A percentile compares a stretch with the other conserved stretches of the same genome.
Conservation (phyloP, 495 filamentous ascomycete genomes). For the Penicillium flavigenum region DNA sequence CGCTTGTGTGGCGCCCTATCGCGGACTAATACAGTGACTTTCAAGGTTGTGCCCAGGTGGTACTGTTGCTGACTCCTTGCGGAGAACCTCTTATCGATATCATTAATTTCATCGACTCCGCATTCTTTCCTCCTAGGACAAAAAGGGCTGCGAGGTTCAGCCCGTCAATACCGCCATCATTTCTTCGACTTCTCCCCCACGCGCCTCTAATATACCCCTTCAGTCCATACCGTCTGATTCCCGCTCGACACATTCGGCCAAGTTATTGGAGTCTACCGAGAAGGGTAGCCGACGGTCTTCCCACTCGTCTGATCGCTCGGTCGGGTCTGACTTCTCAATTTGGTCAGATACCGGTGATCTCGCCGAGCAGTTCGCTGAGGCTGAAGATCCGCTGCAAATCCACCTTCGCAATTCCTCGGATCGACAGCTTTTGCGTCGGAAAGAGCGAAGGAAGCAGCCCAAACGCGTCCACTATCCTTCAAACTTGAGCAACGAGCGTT, state of each 20-base stretch:
- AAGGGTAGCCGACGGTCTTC: slow-evolving; percentile 52
- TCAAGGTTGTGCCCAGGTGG: slow-evolving; percentile 1
- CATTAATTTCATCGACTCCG: slow-evolving; percentile 6
- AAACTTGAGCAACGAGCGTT: slow-evolving; percentile 41
- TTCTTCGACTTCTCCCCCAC: slow-evolving; percentile 51
- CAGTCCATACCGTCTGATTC: slow-evolving; percentile 49
- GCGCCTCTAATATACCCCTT: slow-evolving; percentile 56
- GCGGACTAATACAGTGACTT: slow-evolving; percentile 5
- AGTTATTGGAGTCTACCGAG: slow-evolving; percentile 46
- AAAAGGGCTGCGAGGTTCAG: slow-evolving; percentile 46
- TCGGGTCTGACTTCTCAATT: slow-evolving; percentile 69
- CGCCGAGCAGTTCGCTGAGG: slow-evolving; percentile 80
- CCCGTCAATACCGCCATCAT: slow-evolving; percentile 58
- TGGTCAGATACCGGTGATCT: slow-evolving; percentile 96
- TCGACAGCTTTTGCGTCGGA: slow-evolving; percentile 46
- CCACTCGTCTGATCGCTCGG: slow-evolving; percentile 58
- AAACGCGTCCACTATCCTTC: slow-evolving; percentile 56
- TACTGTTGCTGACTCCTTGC: slow-evolving; percentile 11
- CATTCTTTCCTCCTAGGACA: slow-evolving; percentile 8
- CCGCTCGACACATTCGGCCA: slow-evolving; percentile 31
- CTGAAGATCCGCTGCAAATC: slow-evolving; percentile 73
- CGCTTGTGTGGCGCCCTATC: slow-evolving; percentile 11
- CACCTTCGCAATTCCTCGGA: slow-evolving; percentile 62
- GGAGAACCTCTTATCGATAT: slow-evolving; percentile 13
- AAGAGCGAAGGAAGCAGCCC: slow-evolving; percentile 34